Base-by-base conservation (phyloP, 2,329 filamentous ascomycete genomes). In the Curvularia eragrostidis region DNA sequence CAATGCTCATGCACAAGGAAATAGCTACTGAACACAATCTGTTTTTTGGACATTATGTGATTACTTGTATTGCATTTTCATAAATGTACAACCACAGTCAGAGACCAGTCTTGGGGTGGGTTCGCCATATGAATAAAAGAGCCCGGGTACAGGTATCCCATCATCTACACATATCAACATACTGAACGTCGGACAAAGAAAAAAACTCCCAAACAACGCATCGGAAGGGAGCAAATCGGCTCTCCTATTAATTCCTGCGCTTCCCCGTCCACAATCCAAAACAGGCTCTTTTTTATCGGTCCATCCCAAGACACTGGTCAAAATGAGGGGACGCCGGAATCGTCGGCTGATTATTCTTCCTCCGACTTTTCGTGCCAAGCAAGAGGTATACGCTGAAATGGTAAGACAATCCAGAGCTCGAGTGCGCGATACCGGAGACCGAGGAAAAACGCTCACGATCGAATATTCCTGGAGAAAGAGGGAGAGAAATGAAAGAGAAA, bases 301-400 rank as follows among this genome's bases (percentile, higher is more conserved):
- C 49, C 53, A 52, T 52, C 50, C 50, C 58, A 51, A 58, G 53
- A 54, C 54, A 47, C 57, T 41, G 41, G 41, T 32, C 51, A 53
- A 53, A 63, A 54, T 41, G 62, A 63, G 57, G 46, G 61, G 61
- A 63, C 60, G 58, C 62, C 60, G 55, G 24, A 50, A 41, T 56
- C 51, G 47, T 46, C 61, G 62, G 68, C 67, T 66, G 68, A 72
- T 72, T 73, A 72, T 66, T 69, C 59, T 62, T 57, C 56, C 60
- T 23, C 58, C 46, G 50, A 57, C 61, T 66, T 71, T 70, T 69
- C n/a, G 26, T 59, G 62, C 59, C 54, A 58, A 50, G 52, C 58
- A 50, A 51, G 51, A 67, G 59, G 61, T 65, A 69, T 69, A 64
- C 66, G 63, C 61, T 58, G 39, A 44, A 47, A 54, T 44, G 54